phyloP scores from a whole-genome alignment of 306 rosid species.

The Fagus sylvatica region DNA sequence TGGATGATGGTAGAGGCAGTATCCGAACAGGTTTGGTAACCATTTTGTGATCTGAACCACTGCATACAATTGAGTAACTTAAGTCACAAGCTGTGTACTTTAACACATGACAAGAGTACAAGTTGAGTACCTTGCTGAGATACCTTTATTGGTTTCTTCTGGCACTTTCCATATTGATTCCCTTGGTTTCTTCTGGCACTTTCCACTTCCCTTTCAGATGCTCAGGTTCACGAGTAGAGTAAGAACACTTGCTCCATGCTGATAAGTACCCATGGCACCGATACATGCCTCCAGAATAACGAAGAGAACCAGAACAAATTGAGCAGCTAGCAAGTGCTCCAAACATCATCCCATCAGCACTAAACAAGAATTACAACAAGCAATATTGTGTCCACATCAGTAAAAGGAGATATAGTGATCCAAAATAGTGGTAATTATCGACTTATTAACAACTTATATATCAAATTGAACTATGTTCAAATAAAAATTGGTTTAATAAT shows the following conservation, averaged over 20 bases:
- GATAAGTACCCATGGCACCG: slow-evolving; percentile 73
- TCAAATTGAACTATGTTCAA: neutral
- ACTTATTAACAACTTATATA: neutral
- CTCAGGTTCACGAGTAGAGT: slow-evolving; percentile 64
- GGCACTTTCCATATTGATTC: slow-evolving; percentile 94
- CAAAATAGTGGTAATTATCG: neutral
- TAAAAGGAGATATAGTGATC: neutral
- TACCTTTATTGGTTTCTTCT: slow-evolving; percentile 59
- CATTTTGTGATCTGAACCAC: slow-evolving; percentile 96
- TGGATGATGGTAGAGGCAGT: slow-evolving; percentile 55
- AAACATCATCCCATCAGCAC: slow-evolving; percentile 98
- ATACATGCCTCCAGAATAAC: slow-evolving; percentile 79
- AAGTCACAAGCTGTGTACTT: slow-evolving; percentile 21
- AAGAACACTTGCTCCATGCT: slow-evolving; percentile 93
- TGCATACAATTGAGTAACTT: slow-evolving; percentile 41
- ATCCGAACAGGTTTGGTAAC: slow-evolving; percentile 65
- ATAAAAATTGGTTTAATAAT: neutral
- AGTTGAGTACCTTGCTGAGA: slow-evolving; percentile 63
- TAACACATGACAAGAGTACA: slow-evolving; percentile 10
- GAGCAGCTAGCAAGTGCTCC: slow-evolving; percentile 85
- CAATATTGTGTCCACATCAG: neutral
- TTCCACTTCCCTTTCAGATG: slow-evolving; percentile 84
- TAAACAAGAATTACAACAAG: slow-evolving; percentile 29
- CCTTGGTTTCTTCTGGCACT: slow-evolving; percentile 66
- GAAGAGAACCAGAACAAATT: slow-evolving; percentile 70